phyloP scores from a whole-genome alignment of 164 flowering plant genomes.

The Vitis amurensis region DNA sequence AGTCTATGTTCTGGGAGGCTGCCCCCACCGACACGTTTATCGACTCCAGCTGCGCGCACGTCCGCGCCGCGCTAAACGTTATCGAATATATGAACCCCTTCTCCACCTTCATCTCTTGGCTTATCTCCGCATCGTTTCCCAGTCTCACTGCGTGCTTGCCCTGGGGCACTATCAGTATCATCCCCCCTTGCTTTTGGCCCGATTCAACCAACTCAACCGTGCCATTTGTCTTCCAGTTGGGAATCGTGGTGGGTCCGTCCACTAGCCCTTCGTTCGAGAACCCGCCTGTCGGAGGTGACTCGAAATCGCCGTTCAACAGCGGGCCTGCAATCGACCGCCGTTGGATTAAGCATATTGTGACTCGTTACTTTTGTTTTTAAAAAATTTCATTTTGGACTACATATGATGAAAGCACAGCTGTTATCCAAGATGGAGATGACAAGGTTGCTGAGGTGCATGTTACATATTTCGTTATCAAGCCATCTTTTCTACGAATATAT shows the following conservation, averaged over 20 bases:
- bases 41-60: constrained; percentile 95
- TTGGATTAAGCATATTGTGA: too few species aligned
- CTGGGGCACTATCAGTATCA: constrained; percentile 90
- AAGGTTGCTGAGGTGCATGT: too few species aligned
- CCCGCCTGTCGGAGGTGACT: constrained; percentile 71
- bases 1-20: constrained; percentile 78
- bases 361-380: too few species aligned
- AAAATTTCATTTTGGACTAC: too few species aligned
- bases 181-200: constrained; percentile 86
- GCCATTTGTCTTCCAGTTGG: constrained; percentile 78
- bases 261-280: constrained; percentile 43
- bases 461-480: too few species aligned
- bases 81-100: constrained; percentile 75
- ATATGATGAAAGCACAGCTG: too few species aligned
- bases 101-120: constrained; percentile 77
- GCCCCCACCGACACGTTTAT: constrained; percentile 79
- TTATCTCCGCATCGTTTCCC: constrained; percentile 88
- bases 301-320: constrained; percentile 83
- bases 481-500: too few species aligned
- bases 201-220: constrained; percentile 80
- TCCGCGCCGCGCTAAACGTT: constrained; percentile 94
- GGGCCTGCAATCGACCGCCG: constrained; percentile 42
- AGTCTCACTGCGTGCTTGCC: constrained; percentile 81
- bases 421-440: too few species aligned
- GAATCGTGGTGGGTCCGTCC: constrained; percentile 52